Evolutionary conservation across 2,329 filamentous ascomycete genomes (phyloP).

Genomic region (Cryphonectria japonica): DNA sequence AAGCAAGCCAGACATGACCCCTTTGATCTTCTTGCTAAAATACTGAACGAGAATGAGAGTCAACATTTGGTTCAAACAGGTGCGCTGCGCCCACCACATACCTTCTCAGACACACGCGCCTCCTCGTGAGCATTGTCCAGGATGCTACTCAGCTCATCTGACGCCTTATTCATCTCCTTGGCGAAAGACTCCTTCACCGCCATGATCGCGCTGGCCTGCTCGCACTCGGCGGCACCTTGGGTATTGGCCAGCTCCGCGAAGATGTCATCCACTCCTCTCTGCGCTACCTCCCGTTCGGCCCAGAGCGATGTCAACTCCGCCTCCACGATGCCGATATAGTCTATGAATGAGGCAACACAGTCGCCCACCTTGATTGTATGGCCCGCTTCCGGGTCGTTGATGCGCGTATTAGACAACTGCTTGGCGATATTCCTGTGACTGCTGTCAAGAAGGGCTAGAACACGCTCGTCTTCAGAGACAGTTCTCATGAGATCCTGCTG

Average conservation of each 20-base stretch:
- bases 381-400: constrained; percentile 6
- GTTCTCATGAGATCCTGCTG: constrained; percentile 1
- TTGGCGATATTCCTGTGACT: constrained; percentile 20
- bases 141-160: constrained; percentile 16
- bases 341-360: constrained; percentile 25
- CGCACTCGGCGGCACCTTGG: neutral
- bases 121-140: constrained; percentile 22
- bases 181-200: constrained; percentile 16
- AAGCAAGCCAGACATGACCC: constrained; percentile 24
- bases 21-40: constrained; percentile 24
- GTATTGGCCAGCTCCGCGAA: constrained; percentile 19
- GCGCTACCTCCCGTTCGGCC: constrained; percentile 43
- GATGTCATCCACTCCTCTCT: constrained; percentile 45
- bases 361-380: constrained; percentile 14
- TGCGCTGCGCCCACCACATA: neutral
- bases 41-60: constrained; percentile 10
- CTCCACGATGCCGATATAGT: constrained; percentile 29
- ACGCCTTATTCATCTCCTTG: constrained; percentile 15
- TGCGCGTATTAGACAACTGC: constrained; percentile 9
- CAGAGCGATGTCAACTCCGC: constrained; percentile 29
- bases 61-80: neutral
- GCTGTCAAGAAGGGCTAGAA: constrained; percentile 13
- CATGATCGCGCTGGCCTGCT: neutral
- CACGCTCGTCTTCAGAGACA: constrained; percentile 6
- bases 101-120: constrained; percentile 24